Evolutionary conservation across 768 basidiomycete species (phyloP), one percentile per base, ranked within the genome.

Genomic region (Austroboletus eburneus): DNA sequence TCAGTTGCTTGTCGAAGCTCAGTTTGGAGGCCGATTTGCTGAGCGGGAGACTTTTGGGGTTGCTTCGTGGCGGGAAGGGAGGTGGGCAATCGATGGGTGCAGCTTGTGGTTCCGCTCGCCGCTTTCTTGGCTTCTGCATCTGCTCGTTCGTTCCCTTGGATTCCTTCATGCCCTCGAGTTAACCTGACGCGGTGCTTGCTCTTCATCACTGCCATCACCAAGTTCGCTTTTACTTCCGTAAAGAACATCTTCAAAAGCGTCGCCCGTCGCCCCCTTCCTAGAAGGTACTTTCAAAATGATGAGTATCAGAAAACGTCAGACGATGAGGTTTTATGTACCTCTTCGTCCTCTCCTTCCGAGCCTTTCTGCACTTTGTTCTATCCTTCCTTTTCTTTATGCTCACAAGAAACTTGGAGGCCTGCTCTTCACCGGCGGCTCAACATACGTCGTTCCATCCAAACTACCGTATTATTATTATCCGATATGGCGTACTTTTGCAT

Each of bases 321-420:
- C 2, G 30, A 2, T 20, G 29, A 37, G 22, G n/a, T n/a, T n/a
- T n/a, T n/a, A 9, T 38, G 34, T 53, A 70, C 72, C 53, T 79
- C 77, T 3, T 79, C n/a, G n/a, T n/a, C 85, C 3, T 75, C 82
- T 0, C 73, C 84, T 0, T 76, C 83, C 64, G 73, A 18, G 78
- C 79, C 66, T 81, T 93, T 75, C 89, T 93, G 59, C 88, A 77
- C 75, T 94, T 98, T 5, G 91, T 90, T 37, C 90, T 71, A 44
- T 94, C 91, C 65, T 97, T 97, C 45, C 91, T 77, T 74, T 96
- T 97, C 70, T 89, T 91, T 66, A 99, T 96, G 65, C 92, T 95
- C 17, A 87, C 70, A 7, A 99, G 73, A 9, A 99, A 87, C 67
- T 96, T 98, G 35, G 81, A 76, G 24, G 87, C 84, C 33, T 92